Conservation (phyloP, 495 filamentous ascomycete species). For the Aspergillus leporis region DNA sequence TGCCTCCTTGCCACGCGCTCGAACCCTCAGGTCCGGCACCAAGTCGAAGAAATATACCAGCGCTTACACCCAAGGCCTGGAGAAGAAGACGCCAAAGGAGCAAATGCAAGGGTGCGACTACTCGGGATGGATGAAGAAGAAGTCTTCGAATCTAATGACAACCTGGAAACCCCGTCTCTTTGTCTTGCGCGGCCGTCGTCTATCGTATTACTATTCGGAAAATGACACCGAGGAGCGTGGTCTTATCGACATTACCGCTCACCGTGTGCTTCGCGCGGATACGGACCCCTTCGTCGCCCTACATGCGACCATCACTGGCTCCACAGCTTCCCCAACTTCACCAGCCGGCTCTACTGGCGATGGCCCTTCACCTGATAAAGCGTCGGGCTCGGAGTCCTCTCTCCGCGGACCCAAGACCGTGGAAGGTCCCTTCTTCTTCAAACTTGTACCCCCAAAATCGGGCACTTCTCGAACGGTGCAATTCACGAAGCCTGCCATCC, state of each 20-base stretch:
- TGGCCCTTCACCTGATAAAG: constrained; percentile 35
- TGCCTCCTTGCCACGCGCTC: constrained; percentile 45
- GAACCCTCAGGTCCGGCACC: constrained; percentile 33
- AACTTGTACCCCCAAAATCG: constrained; percentile 86
- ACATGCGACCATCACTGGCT: constrained; percentile 89
- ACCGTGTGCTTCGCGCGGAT: constrained; percentile 93
- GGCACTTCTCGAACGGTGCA: constrained; percentile 90
- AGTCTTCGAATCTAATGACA: constrained; percentile 89
- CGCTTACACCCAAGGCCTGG: constrained; percentile 84
- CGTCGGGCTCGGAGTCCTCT: constrained; percentile 27
- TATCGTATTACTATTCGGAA: constrained; percentile 96
- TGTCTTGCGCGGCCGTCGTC: constrained; percentile 82
- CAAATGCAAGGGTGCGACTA: constrained; percentile 89
- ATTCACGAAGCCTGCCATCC: constrained; percentile 94
- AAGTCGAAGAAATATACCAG: constrained; percentile 94
- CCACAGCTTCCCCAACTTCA: constrained; percentile 70
- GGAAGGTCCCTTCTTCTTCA: constrained; percentile 89
- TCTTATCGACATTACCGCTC: constrained; percentile 94
- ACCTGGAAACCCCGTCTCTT: constrained; percentile 97
- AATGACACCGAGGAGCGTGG: constrained; percentile 89
- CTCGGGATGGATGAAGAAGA: constrained; percentile 99
- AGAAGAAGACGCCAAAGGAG: constrained; percentile 78
- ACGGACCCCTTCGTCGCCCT: constrained; percentile 86
- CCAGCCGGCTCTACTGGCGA: constrained; percentile 62
- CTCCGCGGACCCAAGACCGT: constrained; percentile 27